Percentiles rank a stretch among this genome's conserved stretches.
These are phyloP conservation scores for Volutella citrinella DNA, from an alignment of 2,329 filamentous ascomycete species.

Conservation along the genomic window DNA sequence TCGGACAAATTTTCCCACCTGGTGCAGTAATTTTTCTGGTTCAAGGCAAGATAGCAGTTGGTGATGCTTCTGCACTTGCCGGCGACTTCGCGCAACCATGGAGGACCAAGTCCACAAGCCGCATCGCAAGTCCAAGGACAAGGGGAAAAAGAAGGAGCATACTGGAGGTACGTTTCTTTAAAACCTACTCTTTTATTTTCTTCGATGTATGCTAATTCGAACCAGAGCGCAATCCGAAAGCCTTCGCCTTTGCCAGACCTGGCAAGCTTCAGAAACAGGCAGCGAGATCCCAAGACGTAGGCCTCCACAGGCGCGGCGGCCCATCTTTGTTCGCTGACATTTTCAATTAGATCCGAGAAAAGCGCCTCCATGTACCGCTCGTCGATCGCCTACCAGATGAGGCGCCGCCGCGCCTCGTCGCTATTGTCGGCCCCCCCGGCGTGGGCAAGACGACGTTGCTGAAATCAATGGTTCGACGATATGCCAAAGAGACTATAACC, in stretches of 20 bases:
- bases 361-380: conserved; percentile 91
- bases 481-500: conserved; percentile 91
- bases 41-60: too few species aligned
- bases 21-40: conserved; percentile 25
- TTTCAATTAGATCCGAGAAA: conserved; percentile 75
- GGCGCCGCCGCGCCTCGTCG: conserved; percentile 86
- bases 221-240: conserved; percentile 78
- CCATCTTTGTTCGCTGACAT: conserved; percentile 21
- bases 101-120: conserved; percentile 81
- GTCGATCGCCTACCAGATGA: conserved; percentile 95
- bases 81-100: conserved; percentile 50
- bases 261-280: conserved; percentile 76
- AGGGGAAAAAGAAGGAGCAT: conserved; percentile 62
- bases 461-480: conserved; percentile 89
- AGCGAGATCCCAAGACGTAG: conserved; percentile 68
- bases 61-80: conserved; percentile 19
- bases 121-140: conserved; percentile 85
- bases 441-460: conserved; percentile 94
- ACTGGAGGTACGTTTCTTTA: conserved; percentile 49
- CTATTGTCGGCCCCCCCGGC: conserved; percentile 91
- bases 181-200: background rate
- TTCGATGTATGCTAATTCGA: conserved; percentile 19
- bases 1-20: conserved; percentile 22
- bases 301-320: conserved; percentile 12
- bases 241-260: conserved; percentile 80